Evolutionary conservation across 805 yeast species (phyloP).

Genomic region (Kazachstania martiniae): DNA sequence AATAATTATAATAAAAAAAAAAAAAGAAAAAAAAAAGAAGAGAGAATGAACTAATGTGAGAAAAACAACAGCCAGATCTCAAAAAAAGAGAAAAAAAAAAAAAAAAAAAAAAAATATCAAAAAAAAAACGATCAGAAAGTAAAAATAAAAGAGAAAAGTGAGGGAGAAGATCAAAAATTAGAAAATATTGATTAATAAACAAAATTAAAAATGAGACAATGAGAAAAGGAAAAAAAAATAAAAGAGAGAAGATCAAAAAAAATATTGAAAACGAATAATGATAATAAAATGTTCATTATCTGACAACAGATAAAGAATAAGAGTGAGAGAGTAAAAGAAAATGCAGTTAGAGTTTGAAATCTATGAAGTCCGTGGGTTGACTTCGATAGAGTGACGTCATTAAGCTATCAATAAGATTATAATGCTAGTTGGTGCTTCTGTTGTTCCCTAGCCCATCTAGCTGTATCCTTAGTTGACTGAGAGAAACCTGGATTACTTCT

Average conservation of each 20-base stretch:
- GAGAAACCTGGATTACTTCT: slow-evolving; percentile 52
- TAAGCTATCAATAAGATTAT: slow-evolving; percentile 4
- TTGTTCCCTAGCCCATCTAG: slow-evolving; percentile 92
- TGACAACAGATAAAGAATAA: slow-evolving; percentile 1
- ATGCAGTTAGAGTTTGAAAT: background rate
- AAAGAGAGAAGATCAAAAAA: slow-evolving; percentile 6
- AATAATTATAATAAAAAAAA: background rate
- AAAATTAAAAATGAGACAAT: slow-evolving; percentile 5
- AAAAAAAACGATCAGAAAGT: slow-evolving; percentile 5
- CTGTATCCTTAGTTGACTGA: slow-evolving; percentile 74
- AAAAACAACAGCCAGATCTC: background rate
- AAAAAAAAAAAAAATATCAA: slow-evolving; percentile 7
- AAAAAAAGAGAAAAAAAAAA: slow-evolving; percentile 3
- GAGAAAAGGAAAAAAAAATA: slow-evolving; percentile 5
- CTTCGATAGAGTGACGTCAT: too few relatives aligned
- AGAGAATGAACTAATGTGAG: background rate
- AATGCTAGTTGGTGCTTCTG: slow-evolving; percentile 24
- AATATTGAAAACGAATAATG: slow-evolving; percentile 1
- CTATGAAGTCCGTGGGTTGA: too few relatives aligned
- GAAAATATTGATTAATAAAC: slow-evolving; percentile 3
- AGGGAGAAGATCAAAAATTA: slow-evolving; percentile 5
- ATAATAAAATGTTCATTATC: background rate
- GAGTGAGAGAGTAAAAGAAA: slow-evolving; percentile 1
- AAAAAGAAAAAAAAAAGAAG: background rate
- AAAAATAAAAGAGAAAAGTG: slow-evolving; percentile 6